Evolutionary conservation across 805 yeast species (phyloP), one percentile per base, ranked within the genome.

Genomic region (Candida silvicultrix): DNA sequence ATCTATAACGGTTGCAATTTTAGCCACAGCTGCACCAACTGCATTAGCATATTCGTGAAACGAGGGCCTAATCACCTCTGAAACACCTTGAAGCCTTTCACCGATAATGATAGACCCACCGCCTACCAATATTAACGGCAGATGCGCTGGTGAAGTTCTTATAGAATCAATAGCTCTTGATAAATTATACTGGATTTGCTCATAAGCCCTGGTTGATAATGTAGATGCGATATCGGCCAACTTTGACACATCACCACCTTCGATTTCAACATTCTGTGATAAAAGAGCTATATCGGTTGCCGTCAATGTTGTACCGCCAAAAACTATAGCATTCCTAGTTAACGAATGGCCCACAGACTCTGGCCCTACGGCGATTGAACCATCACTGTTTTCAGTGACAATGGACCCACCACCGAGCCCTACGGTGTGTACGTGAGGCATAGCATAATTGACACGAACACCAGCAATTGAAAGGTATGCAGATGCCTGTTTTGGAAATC

Each of bases 381-480:
- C 37, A 5, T 34, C 37, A 18, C 10, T 16, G 11, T 34, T 18
- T 2, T 48, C 48, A 31, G 35, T 53, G 10, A 74, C 74, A 18
- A 70, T 63, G 3, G 78, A 74, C 2, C 79, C 79, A 45, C 78
- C 78, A 31, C 80, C 79, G 4, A 74, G 62, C 0, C 79, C 80
- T 45, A 75, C 66, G 49, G 73, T 67, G 51, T 70, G 77, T 18
- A 71, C 77, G 29, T 73, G 77, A 8, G 78, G 78, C 78, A 73
- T 74, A 3, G 77, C 65, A 44, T 74, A 68, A 48, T 69, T 70
- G 64, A 70, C 73, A 47, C 70, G 60, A 2, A 74, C 79, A 40
- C 78, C 78, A 15, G 77, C 77, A 41, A 74, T 69, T 36, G 53
- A 52, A 1, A 75, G 69, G 49, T 64, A 66, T 2, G 76, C 64